Percentiles rank a stretch among this genome's conserved stretches.
phyloP scores from a whole-genome alignment of 2,329 filamentous ascomycete species.

The Lecanicillium sp. region DNA sequence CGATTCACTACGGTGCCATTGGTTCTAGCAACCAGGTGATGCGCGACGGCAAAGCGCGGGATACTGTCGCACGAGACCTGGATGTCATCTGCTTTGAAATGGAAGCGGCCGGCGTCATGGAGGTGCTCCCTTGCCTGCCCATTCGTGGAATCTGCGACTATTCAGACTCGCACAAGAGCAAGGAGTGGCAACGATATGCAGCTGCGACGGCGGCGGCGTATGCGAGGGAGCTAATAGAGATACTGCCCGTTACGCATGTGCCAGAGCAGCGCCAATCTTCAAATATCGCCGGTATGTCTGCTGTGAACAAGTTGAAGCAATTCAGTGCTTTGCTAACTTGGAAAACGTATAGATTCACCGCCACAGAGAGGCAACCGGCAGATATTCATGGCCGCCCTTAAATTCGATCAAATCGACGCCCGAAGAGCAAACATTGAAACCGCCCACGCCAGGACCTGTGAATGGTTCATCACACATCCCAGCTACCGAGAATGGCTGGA shows the following conservation, averaged over 20 bases:
- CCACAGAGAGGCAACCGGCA: too few relatives aligned
- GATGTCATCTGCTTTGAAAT: conserved; percentile 19
- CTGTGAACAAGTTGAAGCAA: too few relatives aligned
- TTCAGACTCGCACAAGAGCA: conserved; percentile 29
- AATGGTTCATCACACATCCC: conserved; percentile 10
- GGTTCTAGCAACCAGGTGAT: conserved; percentile 13
- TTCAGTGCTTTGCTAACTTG: too few relatives aligned
- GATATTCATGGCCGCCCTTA: conserved; percentile 7
- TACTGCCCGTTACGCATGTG: conserved; percentile 3
- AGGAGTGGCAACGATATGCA: conserved; percentile 27
- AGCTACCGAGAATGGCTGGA: conserved; percentile 11
- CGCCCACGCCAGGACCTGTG: conserved; percentile 13
- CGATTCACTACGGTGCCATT: conserved; percentile 11
- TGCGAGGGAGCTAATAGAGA: conserved; percentile 6
- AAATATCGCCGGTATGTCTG: too few relatives aligned
- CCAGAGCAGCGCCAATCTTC: not conserved
- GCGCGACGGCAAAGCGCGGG: not conserved
- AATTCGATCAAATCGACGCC: conserved; percentile 11
- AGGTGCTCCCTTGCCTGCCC: conserved; percentile 20
- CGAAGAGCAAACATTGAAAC: conserved; percentile 7
- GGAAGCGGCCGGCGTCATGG: conserved; percentile 19
- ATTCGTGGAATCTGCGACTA: conserved; percentile 31
- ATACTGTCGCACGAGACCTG: conserved; percentile 6
- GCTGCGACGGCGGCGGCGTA: conserved; percentile 22
- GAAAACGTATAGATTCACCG: too few relatives aligned